Percentiles rank a stretch among this genome's conserved stretches.
These are phyloP conservation scores for Actinomortierella ambigua DNA, from an alignment of 371 early-diverging fungal genomes.

Conservation along the genomic window DNA sequence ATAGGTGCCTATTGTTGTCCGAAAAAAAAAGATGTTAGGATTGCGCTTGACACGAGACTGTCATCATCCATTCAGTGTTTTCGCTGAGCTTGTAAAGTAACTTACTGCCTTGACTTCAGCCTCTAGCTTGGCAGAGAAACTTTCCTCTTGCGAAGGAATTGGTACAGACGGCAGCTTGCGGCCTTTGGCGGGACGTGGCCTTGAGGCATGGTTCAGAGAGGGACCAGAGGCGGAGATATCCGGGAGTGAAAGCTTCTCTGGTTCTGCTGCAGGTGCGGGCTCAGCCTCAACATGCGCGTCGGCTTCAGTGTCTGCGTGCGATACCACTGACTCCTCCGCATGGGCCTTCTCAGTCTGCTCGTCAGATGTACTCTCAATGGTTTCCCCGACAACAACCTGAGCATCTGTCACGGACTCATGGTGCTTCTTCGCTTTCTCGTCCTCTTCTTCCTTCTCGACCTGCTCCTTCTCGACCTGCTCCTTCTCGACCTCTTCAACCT, in stretches of 20 bases:
- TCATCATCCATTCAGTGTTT: too few species aligned
- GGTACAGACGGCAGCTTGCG: slow-evolving; percentile 40
- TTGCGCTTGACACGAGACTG: too few species aligned
- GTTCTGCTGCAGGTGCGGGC: background rate
- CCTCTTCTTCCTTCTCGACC: slow-evolving; percentile 9
- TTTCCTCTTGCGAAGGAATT: slow-evolving; percentile 21
- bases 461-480: slow-evolving; percentile 7
- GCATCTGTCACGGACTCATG: slow-evolving; percentile 9
- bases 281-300: slow-evolving; percentile 19
- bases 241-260: slow-evolving; percentile 37
- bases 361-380: slow-evolving; percentile 16
- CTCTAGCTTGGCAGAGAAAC: slow-evolving; percentile 40
- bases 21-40: too few species aligned
- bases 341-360: slow-evolving; percentile 11
- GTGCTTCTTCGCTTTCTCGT: slow-evolving; percentile 8
- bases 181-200: slow-evolving; percentile 45
- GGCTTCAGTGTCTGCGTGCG: slow-evolving; percentile 6
- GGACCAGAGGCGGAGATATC: slow-evolving; percentile 42
- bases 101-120: slow-evolving; percentile 46
- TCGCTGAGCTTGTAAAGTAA: background rate
- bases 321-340: slow-evolving; percentile 18
- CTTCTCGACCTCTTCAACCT: slow-evolving; percentile 17
- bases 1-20: slow-evolving; percentile 26
- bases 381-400: slow-evolving; percentile 4
- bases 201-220: slow-evolving; percentile 26